phyloP scores from a whole-genome alignment of 2,329 filamentous ascomycete species.

The Didymella glomerata region DNA sequence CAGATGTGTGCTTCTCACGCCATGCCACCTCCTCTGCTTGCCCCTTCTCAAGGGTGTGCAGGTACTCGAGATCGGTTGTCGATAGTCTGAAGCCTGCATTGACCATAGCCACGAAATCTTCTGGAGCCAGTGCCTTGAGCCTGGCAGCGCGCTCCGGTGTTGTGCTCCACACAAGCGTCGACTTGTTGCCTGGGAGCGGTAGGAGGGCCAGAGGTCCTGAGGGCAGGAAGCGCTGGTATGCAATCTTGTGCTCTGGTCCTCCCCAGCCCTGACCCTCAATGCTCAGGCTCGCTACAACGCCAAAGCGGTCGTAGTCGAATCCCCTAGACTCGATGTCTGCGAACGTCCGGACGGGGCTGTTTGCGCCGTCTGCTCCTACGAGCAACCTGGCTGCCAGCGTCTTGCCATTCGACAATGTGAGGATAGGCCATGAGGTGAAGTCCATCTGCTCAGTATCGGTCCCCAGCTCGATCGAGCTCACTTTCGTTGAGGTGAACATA shows the following conservation, averaged over 20 bases:
- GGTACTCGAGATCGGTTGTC: conserved; percentile 80
- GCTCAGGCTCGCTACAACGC: conserved; percentile 87
- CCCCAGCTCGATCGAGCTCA: conserved; percentile 82
- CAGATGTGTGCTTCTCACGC: conserved; percentile 75
- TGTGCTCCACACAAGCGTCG: conserved; percentile 94
- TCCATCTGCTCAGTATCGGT: conserved; percentile 72
- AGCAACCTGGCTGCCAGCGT: conserved; percentile 81
- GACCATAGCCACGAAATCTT: conserved; percentile 84
- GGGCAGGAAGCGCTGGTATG: conserved; percentile 94
- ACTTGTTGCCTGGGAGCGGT: conserved; percentile 81
- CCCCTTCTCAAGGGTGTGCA: conserved; percentile 69
- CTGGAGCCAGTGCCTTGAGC: conserved; percentile 76
- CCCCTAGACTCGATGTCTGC: conserved; percentile 85
- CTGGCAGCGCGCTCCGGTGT: conserved; percentile 79
- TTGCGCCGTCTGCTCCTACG: conserved; percentile 92
- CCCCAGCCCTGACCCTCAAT: conserved; percentile 64
- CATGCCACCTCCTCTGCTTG: conserved; percentile 81
- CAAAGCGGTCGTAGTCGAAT: conserved; percentile 93
- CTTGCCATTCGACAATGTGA: conserved; percentile 74
- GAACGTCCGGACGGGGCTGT: conserved; percentile 90
- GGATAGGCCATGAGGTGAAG: conserved; percentile 85
- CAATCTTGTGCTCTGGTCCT: conserved; percentile 67
- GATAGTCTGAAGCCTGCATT: conserved; percentile 91
- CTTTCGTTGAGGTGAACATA: conserved; percentile 78
- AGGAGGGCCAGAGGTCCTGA: conserved; percentile 91